Conservation (phyloP, 2,329 filamentous ascomycete species). For the Hypoxylon sp. region DNA sequence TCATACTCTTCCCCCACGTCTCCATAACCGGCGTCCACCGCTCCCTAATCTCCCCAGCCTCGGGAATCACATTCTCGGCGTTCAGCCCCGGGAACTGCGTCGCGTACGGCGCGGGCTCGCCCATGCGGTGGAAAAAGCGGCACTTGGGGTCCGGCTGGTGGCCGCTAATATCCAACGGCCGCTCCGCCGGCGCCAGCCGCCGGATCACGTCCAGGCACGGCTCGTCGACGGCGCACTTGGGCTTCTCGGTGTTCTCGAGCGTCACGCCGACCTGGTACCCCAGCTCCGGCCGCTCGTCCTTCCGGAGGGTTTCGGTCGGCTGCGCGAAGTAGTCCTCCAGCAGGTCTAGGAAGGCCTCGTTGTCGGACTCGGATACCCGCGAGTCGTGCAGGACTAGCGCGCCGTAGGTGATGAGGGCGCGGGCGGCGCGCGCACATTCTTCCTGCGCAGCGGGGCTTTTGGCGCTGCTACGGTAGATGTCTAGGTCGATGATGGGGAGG, state of each 20-base stretch:
- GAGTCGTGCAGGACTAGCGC: constrained; percentile 71
- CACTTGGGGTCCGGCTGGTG: constrained; percentile 71
- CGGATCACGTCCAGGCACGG: constrained; percentile 68
- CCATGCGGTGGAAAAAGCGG: constrained; percentile 73
- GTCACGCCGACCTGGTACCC: constrained; percentile 72
- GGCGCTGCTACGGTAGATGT: constrained; percentile 63
- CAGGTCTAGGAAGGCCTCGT: constrained; percentile 68
- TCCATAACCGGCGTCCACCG: constrained; percentile 68
- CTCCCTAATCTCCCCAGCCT: constrained; percentile 60
- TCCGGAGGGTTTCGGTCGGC: constrained; percentile 58
- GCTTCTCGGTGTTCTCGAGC: constrained; percentile 72
- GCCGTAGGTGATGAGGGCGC: constrained; percentile 69
- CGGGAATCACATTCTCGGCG: constrained; percentile 65
- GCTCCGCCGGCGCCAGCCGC: constrained; percentile 65
- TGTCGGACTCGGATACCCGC: constrained; percentile 67
- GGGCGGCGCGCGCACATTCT: constrained; percentile 66
- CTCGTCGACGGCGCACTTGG: constrained; percentile 72
- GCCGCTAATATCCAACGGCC: constrained; percentile 67
- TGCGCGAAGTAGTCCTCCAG: constrained; percentile 75
- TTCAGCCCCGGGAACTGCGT: constrained; percentile 68
- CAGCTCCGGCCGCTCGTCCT: constrained; percentile 68
- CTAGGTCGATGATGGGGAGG: constrained; percentile 69
- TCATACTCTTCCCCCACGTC: constrained; percentile 70
- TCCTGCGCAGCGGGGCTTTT: constrained; percentile 59
- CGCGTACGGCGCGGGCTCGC: constrained; percentile 63